Base-by-base conservation (phyloP, 768 basidiomycete species). In the Boletus rufocinnamomeus region DNA sequence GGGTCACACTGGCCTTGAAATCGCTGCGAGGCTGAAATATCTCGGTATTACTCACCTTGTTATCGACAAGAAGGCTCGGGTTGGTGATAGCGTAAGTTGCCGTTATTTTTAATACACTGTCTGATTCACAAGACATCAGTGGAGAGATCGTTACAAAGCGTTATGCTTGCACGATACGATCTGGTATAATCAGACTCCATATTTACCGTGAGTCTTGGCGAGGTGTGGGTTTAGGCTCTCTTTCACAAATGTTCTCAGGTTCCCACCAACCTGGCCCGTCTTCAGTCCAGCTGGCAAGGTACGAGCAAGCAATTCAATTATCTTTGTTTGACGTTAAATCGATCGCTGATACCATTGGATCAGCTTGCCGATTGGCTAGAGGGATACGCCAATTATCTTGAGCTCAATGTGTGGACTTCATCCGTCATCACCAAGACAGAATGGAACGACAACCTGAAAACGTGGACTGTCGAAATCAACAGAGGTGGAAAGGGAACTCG, bases 291-390 rank as follows among this genome's bases (percentile, higher is more conserved):
- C 83, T 6, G 64, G 67, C 13, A 86, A 85, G 74, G 80, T 80
- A 58, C 6, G 58, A 13, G 13, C 16, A 4, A 27, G 11, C 11
- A 6, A 14, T 32, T 6, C 2, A 6, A 4, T 17, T 5, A 8
- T 25, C 6, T 19, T 32, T 30, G 6, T 49, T 14, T 49, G 38
- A 34, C 9, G 10, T 53, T 16, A 16, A 4, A 40, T 44, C 21
- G 32, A 41, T 46, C 25, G 32, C 8, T 49, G 9, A 60, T n/a
- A 13, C 16, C 44, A 6, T 59, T 35, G 14, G 7, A 28, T 13
- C 51, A 85, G 82, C 76, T 89, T n/a, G 87, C 81, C 2, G 82
- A 84, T 60, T 89, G 84, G 83, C 71, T 88, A 17, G 87, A 89
- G 65, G 74, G 72, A 5, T 89, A 88, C 59, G 85, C 82, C 0